A percentile compares a stretch with the other conserved stretches of the same genome.
phyloP scores from a whole-genome alignment of 352 stramenopile species.

The Detonula confervacea region DNA sequence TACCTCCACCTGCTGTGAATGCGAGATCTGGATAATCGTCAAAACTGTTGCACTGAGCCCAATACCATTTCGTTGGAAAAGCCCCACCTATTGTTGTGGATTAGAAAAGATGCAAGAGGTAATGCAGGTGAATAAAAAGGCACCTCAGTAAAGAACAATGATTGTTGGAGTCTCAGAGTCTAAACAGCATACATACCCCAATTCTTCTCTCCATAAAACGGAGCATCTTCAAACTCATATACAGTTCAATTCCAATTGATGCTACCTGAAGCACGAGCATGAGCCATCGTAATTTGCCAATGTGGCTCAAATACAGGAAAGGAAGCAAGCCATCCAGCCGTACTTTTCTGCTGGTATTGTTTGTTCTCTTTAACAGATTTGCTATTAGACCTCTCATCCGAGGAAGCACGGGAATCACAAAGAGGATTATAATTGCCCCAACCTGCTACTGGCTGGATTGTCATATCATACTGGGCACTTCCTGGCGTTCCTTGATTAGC shows the following conservation, averaged over 20 bases:
- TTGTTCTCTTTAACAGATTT: background rate
- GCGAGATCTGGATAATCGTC: slow-evolving; percentile 63
- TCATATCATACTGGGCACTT: slow-evolving; percentile 72
- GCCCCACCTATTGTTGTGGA: slow-evolving; percentile 34
- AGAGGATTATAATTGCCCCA: slow-evolving; percentile 66
- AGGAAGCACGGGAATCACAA: slow-evolving; percentile 2
- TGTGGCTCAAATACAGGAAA: slow-evolving; percentile 85
- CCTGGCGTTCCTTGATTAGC: slow-evolving; percentile 49
- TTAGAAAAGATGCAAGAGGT: background rate
- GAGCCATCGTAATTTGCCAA: slow-evolving; percentile 84
- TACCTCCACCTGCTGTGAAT: slow-evolving; percentile 79
- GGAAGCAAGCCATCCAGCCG: slow-evolving; percentile 76
- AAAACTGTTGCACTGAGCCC: slow-evolving; percentile 85
- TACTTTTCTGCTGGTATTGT: slow-evolving; percentile 66
- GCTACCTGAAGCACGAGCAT: slow-evolving; percentile 70
- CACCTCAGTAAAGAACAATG: no score
- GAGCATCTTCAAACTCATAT: slow-evolving; percentile 80
- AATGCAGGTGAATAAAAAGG: no score
- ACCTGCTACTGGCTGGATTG: slow-evolving; percentile 62
- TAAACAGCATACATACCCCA: slow-evolving; percentile 63
- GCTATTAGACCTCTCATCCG: no score
- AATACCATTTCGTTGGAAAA: slow-evolving; percentile 85
- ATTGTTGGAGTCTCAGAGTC: no score
- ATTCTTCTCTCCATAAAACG: slow-evolving; percentile 88
- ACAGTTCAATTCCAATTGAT: slow-evolving; percentile 73